Evolutionary conservation across 2,329 filamentous ascomycete species (phyloP), one percentile per base, ranked within the genome.

Genomic region (Colletotrichum sp.): DNA sequence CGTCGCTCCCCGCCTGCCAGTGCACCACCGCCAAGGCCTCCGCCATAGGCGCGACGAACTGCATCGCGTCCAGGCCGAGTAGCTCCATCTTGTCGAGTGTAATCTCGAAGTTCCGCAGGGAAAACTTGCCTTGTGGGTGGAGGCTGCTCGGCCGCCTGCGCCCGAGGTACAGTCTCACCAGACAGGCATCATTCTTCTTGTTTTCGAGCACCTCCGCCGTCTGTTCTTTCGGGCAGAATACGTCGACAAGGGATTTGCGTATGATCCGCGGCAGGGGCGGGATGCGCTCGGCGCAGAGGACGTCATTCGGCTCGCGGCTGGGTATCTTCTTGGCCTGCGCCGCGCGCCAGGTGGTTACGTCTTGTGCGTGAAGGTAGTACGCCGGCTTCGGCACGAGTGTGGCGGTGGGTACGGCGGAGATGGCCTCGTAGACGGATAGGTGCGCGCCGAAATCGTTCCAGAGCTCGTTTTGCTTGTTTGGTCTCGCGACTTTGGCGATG

Each of bases 71-170:
- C 4, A 52, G 10, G 10, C 2, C n/a, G 6, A 52, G 44, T 2
- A 13, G 28, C 57, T 60, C 9, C 57, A 60, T 26, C 57, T 60
- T 60, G 16, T 60, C 57, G 26, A 60, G 57, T 0, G 57, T 60
- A 0, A 60, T 9, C 57, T 60, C 57, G 9, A 60, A 60, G 0
- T 30, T 60, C 6, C 57, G 57, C 8, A 60, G 57, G 16, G 57
- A 60, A 6, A 60, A 60, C 4, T 0, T 6, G 0, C 16, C 57
- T 0, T 10, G 57, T 18, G 57, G 0, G 2, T 60, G 16, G 26
- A 30, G 1, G n/a, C n/a, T 30, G 24, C 18, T 30, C 8, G 9
- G 15, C 24, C 57, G 16, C 28, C 57, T 30, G 26, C 13, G 57
- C 1, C 57, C 57, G 21, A 60, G 57, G 8, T 60, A 60, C 6